These are phyloP conservation scores for Annona cherimola DNA, from an alignment of 164 flowering plant species.

Conservation along the genomic window DNA sequence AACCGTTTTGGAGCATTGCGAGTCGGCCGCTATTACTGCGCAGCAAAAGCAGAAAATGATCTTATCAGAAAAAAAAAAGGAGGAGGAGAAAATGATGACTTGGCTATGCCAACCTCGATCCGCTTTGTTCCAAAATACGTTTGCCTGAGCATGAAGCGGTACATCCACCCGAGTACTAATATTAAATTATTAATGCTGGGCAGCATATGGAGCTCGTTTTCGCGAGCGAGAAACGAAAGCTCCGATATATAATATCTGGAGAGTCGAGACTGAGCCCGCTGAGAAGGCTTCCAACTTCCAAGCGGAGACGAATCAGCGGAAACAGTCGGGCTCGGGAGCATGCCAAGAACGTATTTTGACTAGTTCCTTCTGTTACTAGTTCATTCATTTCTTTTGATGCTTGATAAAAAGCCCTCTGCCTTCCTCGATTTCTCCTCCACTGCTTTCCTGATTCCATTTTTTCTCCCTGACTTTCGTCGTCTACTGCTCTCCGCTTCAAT, in stretches of 20 bases:
- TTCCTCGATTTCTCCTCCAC: neutral
- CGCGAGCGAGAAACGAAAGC: neutral
- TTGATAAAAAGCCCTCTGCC: constrained; percentile 4
- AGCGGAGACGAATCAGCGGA: neutral
- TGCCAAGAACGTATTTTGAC: constrained; percentile 11
- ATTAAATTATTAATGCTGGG: neutral
- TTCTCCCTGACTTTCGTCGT: neutral
- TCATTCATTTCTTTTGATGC: neutral
- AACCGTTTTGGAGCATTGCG: too few relatives aligned
- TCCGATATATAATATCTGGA: neutral
- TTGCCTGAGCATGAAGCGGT: neutral
- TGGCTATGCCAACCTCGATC: too few relatives aligned
- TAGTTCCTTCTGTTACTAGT: neutral
- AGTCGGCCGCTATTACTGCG: too few relatives aligned
- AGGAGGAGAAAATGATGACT: too few relatives aligned
- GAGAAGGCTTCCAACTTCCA: neutral
- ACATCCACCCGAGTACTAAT: neutral
- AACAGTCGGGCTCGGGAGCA: too few relatives aligned
- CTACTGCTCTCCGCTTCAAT: neutral
- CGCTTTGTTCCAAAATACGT: neutral
- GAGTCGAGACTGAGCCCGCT: neutral
- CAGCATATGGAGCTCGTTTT: neutral
- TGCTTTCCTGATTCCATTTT: neutral
- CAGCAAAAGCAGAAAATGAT: too few relatives aligned
- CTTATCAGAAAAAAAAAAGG: too few relatives aligned